Evolutionary conservation across 495 filamentous ascomycete species (phyloP).

Genomic region (Zalerion maritima): DNA sequence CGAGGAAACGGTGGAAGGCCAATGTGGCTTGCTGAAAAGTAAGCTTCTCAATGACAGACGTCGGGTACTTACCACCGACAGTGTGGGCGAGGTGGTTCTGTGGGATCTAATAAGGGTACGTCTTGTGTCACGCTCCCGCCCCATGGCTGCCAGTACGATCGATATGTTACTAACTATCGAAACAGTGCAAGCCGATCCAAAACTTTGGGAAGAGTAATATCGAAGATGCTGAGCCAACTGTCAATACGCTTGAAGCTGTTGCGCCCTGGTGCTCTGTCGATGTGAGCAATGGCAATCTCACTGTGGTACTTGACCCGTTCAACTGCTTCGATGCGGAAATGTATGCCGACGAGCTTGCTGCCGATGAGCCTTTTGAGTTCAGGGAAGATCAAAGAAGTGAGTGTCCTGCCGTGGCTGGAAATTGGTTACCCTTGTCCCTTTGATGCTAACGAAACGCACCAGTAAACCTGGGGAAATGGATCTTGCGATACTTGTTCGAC

Average conservation of each 20-base stretch:
- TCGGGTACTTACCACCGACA: conserved; percentile 81
- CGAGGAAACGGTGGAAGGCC: conserved; percentile 80
- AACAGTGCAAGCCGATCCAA: conserved; percentile 69
- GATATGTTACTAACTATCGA: conserved; percentile 7
- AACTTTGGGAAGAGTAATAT: conserved; percentile 86
- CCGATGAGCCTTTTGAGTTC: conserved; percentile 63
- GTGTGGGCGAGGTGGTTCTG: conserved; percentile 85
- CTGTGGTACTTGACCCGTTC: conserved; percentile 82
- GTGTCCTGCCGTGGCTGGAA: conserved; percentile 11
- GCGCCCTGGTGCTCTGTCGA: conserved; percentile 93
- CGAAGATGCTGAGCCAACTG: conserved; percentile 75
- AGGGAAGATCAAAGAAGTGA: conserved; percentile 89
- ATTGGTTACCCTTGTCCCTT: background rate
- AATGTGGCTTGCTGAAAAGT: conserved; percentile 90
- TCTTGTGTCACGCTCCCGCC: conserved; percentile 2
- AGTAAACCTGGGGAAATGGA: conserved; percentile 98
- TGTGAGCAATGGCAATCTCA: conserved; percentile 77
- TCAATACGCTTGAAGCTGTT: conserved; percentile 79
- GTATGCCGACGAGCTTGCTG: conserved; percentile 74
- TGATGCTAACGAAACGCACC: conserved; percentile 5
- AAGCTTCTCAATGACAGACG: conserved; percentile 81
- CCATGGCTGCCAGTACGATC: conserved; percentile 6
- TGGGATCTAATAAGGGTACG: conserved; percentile 82
- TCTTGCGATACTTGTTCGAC: conserved; percentile 82
- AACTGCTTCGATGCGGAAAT: conserved; percentile 97